Conservation (phyloP, 768 basidiomycete genomes). For the Lactifluus rugatus region DNA sequence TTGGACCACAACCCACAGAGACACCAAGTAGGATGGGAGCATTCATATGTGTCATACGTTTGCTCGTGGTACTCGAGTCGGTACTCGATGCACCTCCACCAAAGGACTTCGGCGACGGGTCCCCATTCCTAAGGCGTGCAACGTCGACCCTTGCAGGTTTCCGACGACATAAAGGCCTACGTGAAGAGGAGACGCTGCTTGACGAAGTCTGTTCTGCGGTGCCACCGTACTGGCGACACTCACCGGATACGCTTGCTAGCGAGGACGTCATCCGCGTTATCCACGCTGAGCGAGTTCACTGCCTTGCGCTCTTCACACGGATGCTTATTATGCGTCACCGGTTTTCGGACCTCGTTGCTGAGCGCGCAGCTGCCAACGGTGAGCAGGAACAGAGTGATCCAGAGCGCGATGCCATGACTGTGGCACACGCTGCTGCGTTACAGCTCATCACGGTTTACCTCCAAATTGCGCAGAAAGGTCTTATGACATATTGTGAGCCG, state of each 20-base stretch:
- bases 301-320: conserved; percentile 78
- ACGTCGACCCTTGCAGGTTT: conserved; percentile 56
- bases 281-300: conserved; percentile 79
- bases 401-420: conserved; percentile 70
- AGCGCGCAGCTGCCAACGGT: conserved; percentile 43
- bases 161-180: conserved; percentile 51
- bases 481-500: conserved; percentile 90
- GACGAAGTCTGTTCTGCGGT: conserved; percentile 69
- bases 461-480: conserved; percentile 73
- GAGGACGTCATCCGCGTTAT: conserved; percentile 85
- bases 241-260: conserved; percentile 68
- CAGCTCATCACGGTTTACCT: conserved; percentile 77
- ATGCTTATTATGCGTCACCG: conserved; percentile 86
- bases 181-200: conserved; percentile 71
- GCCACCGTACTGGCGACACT: conserved; percentile 72
- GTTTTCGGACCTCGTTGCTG: conserved; percentile 68
- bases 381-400: conserved; percentile 51
- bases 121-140: conserved; percentile 71
- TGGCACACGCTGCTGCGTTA: conserved; percentile 68
- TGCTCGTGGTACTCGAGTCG: conserved; percentile 82
- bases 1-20: conserved; percentile 56
- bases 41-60: conserved; percentile 65
- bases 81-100: conserved; percentile 76
- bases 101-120: conserved; percentile 49
- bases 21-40: conserved; percentile 71